Conservation (phyloP, 208 protist genomes). For the Leishmania martiniquensis region DNA sequence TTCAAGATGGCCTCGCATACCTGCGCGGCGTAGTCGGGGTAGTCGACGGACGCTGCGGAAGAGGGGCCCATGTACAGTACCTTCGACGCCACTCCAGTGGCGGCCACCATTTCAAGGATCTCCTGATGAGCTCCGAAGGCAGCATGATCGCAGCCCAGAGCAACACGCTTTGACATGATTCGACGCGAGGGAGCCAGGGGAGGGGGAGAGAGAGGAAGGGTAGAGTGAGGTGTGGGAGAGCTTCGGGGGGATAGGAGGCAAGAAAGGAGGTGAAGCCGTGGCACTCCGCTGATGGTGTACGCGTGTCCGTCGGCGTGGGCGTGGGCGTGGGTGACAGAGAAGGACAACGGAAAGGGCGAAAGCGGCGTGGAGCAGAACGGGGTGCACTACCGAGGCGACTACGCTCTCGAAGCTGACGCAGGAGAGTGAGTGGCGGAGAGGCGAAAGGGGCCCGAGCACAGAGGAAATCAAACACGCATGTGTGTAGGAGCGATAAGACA, state of each 20-base stretch:
- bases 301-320: background rate
- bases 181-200: background rate
- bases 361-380: background rate
- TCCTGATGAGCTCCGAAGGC: slow-evolving; percentile 59
- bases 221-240: background rate
- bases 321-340: background rate
- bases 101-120: slow-evolving; percentile 66
- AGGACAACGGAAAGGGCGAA: background rate
- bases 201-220: background rate
- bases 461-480: background rate
- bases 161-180: slow-evolving; percentile 71
- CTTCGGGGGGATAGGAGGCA: no score
- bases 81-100: slow-evolving; percentile 44
- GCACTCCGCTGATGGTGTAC: background rate
- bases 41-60: slow-evolving; percentile 81
- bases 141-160: slow-evolving; percentile 91
- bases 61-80: slow-evolving; percentile 79
- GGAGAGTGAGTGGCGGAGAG: background rate
- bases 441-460: background rate
- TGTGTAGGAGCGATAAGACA: no score
- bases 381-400: background rate
- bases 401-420: background rate
- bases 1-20: slow-evolving; percentile 68
- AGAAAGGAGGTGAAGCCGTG: background rate
- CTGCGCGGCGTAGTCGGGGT: slow-evolving; percentile 90